A percentile compares a stretch with the other conserved stretches of the same genome.
These are phyloP conservation scores for Populus deltoides DNA, from an alignment of 345 rosid species.

Conservation along the genomic window DNA sequence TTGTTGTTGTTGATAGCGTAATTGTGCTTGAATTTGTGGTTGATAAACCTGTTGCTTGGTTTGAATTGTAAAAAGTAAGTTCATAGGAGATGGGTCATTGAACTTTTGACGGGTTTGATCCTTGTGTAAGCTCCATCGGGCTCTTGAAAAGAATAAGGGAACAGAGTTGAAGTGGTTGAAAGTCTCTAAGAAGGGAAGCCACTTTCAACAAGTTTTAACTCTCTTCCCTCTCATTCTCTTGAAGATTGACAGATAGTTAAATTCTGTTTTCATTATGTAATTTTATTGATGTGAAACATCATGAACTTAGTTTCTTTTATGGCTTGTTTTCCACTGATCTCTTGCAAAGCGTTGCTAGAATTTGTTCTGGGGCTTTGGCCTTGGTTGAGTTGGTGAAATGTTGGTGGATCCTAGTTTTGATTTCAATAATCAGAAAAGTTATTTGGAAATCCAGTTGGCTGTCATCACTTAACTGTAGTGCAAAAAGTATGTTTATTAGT, in stretches of 20 bases:
- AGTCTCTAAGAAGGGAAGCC: not conserved
- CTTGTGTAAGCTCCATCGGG: not conserved
- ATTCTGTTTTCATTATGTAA: not conserved
- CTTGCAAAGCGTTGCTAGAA: not conserved
- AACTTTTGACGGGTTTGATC: not conserved
- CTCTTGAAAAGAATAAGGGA: not conserved
- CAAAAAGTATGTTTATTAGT: not conserved
- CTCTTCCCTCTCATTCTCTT: not conserved
- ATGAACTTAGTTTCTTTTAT: not conserved
- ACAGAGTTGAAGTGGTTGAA: not conserved
- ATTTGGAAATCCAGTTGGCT: not conserved
- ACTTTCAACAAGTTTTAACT: not conserved
- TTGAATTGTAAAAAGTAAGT: not conserved
- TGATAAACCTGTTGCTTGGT: not conserved
- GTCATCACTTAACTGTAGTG: not conserved
- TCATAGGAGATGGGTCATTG: not conserved
- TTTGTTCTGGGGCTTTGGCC: not conserved
- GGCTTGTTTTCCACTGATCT: not conserved
- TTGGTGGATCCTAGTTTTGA: not conserved
- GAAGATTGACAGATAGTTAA: not conserved
- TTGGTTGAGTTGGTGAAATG: not conserved
- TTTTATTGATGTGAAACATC: not conserved
- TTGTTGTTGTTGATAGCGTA: not conserved
- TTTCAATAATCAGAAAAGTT: not conserved
- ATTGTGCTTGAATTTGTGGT: not conserved